Conservation (phyloP, 1,284 basidiomycete genomes). For the Rhodotorula sp. region DNA sequence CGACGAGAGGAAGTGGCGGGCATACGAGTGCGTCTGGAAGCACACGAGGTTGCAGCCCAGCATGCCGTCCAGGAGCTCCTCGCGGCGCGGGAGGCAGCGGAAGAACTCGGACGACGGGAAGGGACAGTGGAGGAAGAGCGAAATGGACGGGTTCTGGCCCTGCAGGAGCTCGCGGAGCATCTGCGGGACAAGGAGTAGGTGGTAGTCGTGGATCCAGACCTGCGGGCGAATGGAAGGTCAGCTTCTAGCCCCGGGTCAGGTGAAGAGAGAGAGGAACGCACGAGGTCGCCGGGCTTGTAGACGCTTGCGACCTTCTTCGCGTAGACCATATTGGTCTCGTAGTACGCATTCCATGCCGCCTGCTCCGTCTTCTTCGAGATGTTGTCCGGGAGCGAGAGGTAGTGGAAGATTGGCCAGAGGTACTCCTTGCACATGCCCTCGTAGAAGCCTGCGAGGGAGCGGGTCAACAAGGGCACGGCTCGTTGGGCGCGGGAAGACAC, state of each 20-base stretch:
- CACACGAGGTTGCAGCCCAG: conserved; percentile 93
- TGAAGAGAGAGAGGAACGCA: background rate
- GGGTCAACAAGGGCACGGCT: background rate
- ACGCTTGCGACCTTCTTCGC: conserved; percentile 72
- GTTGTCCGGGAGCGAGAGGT: conserved; percentile 67
- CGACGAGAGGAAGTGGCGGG: conserved; percentile 89
- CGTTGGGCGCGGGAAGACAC: no score
- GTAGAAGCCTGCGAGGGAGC: conserved; percentile 42
- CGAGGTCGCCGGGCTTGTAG: conserved; percentile 82
- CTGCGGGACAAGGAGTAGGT: conserved; percentile 85
- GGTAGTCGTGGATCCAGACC: conserved; percentile 63
- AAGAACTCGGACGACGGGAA: conserved; percentile 98
- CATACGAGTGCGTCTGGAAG: conserved; percentile 94
- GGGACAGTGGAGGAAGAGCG: conserved; percentile 94
- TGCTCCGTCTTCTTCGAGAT: conserved; percentile 71
- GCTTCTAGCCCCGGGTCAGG: conserved; percentile 59
- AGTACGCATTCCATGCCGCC: conserved; percentile 78
- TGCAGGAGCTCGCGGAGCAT: conserved; percentile 76
- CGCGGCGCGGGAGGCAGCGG: conserved; percentile 86
- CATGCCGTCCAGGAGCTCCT: conserved; percentile 96
- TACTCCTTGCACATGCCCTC: conserved; percentile 82
- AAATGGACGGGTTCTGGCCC: conserved; percentile 68
- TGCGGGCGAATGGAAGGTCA: conserved; percentile 58
- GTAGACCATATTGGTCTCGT: conserved; percentile 82
- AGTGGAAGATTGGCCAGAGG: conserved; percentile 98